These are phyloP conservation scores for Penicillium daleae DNA, from an alignment of 495 filamentous ascomycete species.

Conservation along the genomic window DNA sequence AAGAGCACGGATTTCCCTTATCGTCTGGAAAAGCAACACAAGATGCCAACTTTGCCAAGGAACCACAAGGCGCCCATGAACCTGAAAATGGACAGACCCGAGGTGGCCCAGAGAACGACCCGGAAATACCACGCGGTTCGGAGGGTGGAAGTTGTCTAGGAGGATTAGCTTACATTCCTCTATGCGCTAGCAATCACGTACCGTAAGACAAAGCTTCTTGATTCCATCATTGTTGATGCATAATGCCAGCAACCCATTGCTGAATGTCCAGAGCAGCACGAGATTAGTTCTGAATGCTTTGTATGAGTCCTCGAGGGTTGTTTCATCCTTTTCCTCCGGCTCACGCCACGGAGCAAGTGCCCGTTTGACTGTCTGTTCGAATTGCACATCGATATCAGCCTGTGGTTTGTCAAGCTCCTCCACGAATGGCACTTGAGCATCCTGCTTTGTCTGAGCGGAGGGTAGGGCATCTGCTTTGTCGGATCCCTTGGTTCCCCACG, in stretches of 20 bases:
- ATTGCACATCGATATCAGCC: constrained; percentile 90
- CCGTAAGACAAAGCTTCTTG: constrained; percentile 71
- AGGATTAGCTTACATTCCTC: not conserved
- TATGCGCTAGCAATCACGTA: constrained; percentile 50
- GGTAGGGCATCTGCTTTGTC: constrained; percentile 8
- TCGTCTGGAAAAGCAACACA: constrained; percentile 68
- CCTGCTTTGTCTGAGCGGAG: not conserved
- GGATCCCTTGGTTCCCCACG: constrained; percentile 9
- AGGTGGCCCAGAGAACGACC: constrained; percentile 79
- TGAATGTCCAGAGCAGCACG: constrained; percentile 83
- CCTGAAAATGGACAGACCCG: constrained; percentile 70
- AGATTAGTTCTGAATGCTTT: constrained; percentile 91
- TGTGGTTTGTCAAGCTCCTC: constrained; percentile 90
- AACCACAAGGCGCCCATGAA: constrained; percentile 86
- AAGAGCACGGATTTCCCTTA: not conserved
- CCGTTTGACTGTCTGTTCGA: constrained; percentile 87
- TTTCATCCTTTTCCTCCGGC: constrained; percentile 59
- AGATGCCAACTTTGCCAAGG: constrained; percentile 76
- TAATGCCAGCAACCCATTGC: constrained; percentile 76
- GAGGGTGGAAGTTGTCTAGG: constrained; percentile 45
- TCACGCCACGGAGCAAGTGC: constrained; percentile 72
- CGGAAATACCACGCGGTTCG: constrained; percentile 80
- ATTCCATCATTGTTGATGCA: constrained; percentile 81
- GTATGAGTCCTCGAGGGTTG: constrained; percentile 87
- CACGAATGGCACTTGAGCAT: constrained; percentile 84